Percentiles rank a stretch among this genome's conserved stretches.
Conservation (phyloP, 140 eudicot species). For the Bidens hawaiensis region DNA sequence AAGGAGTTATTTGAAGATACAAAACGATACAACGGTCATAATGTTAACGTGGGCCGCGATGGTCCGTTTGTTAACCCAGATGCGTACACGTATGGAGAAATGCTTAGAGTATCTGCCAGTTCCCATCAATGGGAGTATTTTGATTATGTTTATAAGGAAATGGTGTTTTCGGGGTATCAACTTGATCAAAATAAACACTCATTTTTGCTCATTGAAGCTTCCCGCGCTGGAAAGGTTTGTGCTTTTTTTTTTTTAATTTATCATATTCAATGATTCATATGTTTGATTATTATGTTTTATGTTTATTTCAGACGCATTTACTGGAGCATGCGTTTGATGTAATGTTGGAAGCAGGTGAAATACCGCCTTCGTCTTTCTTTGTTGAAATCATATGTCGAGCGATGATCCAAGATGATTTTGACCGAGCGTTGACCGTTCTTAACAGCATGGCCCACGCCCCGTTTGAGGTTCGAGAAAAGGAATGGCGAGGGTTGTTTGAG, state of each 20-base stretch:
- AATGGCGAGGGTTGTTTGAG: slow-evolving; percentile 66
- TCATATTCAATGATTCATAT: not conserved
- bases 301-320: slow-evolving; percentile 55
- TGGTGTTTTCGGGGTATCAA: slow-evolving; percentile 69
- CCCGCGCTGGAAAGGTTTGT: slow-evolving; percentile 85
- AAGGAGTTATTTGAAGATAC: slow-evolving; percentile 67
- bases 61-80: slow-evolving; percentile 49
- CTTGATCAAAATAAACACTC: slow-evolving; percentile 56
- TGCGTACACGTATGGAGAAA: slow-evolving; percentile 53
- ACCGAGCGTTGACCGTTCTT: slow-evolving; percentile 48
- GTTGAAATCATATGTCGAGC: slow-evolving; percentile 74
- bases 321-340: slow-evolving; percentile 86
- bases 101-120: slow-evolving; percentile 80
- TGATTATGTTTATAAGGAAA: slow-evolving; percentile 85
- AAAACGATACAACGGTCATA: slow-evolving; percentile 37
- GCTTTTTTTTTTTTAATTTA: not conserved
- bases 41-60: slow-evolving; percentile 18
- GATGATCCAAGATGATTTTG: slow-evolving; percentile 39
- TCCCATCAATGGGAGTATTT: slow-evolving; percentile 95
- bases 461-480: slow-evolving; percentile 54
- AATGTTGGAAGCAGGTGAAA: slow-evolving; percentile 74
- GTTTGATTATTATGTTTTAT: slow-evolving; percentile 20
- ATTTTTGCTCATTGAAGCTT: slow-evolving; percentile 70
- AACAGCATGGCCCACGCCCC: slow-evolving; percentile 77
- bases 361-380: slow-evolving; percentile 63